Evolutionary conservation across 148 eudicot genomes (phyloP).

Genomic region (Vaccinium corymbosum): DNA sequence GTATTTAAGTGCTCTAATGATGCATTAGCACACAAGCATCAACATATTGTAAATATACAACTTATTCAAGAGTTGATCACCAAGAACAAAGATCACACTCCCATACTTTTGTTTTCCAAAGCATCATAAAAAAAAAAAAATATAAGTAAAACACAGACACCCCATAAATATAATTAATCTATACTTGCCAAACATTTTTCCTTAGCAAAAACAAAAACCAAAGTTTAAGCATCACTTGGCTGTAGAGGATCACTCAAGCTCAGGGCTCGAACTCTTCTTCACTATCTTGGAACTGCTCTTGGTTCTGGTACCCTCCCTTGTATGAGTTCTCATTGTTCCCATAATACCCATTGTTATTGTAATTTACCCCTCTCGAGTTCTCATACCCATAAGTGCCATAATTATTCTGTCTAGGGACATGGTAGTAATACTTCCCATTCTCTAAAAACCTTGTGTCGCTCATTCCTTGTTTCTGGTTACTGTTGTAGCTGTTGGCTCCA

Average conservation of each 20-base stretch:
- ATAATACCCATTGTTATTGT: constrained; percentile 32
- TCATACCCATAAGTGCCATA: not conserved
- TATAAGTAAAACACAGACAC: constrained; percentile 7
- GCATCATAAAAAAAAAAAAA: not conserved
- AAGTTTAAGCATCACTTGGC: not conserved
- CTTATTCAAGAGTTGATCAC: constrained; percentile 13
- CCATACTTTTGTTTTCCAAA: constrained; percentile 15
- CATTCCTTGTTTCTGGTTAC: not conserved
- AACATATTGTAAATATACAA: constrained; percentile 7
- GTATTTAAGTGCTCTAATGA: not conserved
- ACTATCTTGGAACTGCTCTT: constrained; percentile 35
- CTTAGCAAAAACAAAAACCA: not conserved
- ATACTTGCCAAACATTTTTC: not conserved
- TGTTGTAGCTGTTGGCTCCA: not conserved
- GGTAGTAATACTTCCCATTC: constrained; percentile 65
- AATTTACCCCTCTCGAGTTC: not conserved
- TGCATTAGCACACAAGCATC: constrained; percentile 3
- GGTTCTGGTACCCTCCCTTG: constrained; percentile 42
- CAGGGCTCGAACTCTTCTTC: constrained; percentile 34
- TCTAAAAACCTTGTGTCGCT: constrained; percentile 34
- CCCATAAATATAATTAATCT: constrained; percentile 4
- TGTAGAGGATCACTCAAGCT: constrained; percentile 9
- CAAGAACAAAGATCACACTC: not conserved
- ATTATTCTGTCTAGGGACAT: constrained; percentile 33
- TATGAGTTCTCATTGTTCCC: constrained; percentile 28